phyloP scores from a whole-genome alignment of 192 early-diverging fungal species.

The Backusella tarrabulga region DNA sequence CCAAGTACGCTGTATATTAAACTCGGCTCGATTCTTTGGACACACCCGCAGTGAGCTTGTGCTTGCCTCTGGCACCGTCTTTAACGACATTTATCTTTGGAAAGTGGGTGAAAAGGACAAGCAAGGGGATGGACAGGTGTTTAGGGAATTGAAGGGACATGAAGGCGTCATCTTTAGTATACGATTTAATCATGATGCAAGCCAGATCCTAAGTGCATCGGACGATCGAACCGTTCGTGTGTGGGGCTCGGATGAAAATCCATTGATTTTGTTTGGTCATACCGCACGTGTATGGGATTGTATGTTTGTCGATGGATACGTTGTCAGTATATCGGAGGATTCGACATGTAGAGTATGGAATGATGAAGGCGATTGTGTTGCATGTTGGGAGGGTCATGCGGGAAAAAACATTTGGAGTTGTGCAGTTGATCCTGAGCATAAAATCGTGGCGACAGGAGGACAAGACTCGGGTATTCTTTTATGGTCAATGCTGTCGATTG shows the following conservation, averaged over 20 bases:
- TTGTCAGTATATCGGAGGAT: slow-evolving; percentile 78
- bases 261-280: slow-evolving; percentile 65
- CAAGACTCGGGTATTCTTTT: slow-evolving; percentile 78
- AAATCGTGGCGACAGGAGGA: slow-evolving; percentile 70
- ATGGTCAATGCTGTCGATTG: slow-evolving; percentile 61
- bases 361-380: slow-evolving; percentile 51
- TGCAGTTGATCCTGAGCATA: slow-evolving; percentile 52
- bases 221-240: slow-evolving; percentile 83
- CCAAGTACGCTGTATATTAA: slow-evolving; percentile 67
- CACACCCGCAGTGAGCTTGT: slow-evolving; percentile 41
- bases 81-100: slow-evolving; percentile 81
- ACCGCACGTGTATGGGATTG: slow-evolving; percentile 80
- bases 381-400: slow-evolving; percentile 78
- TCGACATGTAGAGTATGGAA: slow-evolving; percentile 81
- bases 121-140: slow-evolving; percentile 41
- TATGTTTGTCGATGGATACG: slow-evolving; percentile 48
- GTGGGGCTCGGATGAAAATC: slow-evolving; percentile 41
- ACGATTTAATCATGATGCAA: slow-evolving; percentile 61
- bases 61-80: slow-evolving; percentile 80
- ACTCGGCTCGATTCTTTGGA: slow-evolving; percentile 74
- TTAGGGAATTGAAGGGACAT: slow-evolving; percentile 52
- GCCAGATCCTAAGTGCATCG: slow-evolving; percentile 62
- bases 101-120: slow-evolving; percentile 39
- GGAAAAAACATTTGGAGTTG: slow-evolving; percentile 83
- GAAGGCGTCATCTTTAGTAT: slow-evolving; percentile 82